Evolutionary conservation across 2,329 filamentous ascomycete species (phyloP), one percentile per base, ranked within the genome.

Genomic region (Aspergillus viridinutans): DNA sequence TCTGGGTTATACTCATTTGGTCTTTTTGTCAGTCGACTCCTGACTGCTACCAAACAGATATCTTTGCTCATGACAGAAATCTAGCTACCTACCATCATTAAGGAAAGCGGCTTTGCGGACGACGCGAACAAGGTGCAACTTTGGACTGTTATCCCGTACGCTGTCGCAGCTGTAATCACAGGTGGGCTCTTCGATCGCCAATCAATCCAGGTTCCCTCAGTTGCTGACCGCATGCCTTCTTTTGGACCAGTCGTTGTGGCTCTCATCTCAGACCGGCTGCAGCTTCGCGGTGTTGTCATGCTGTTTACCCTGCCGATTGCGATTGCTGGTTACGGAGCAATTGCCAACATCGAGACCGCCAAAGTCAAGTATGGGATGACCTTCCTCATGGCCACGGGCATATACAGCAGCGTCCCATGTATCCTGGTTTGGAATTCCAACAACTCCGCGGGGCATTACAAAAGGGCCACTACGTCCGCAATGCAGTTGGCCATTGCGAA

Each of bases 361-460:
- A 76, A 78, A 1, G 76, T 82, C 4, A 81, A 84, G 52, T 88
- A 87, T 62, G 85, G 79, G 42, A 87, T 87, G 83, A 87, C 85
- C 0, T 86, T 86, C 64, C 74, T 89, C 54, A 87, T 88, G 84
- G 83, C 85, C 0, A 82, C 81, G 0, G 86, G 86, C 9, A 78
- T 87, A 67, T 89, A 87, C 66, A 78, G 80, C 49, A 83, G 82
- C 45, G 84, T 88, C 0, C 85, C 86, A 0, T 83, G 81, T 20
- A 81, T 87, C 3, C 73, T 89, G 9, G 85, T 82, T 1, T 89
- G 86, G 85, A 82, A 85, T 59, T 83, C 83, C 2, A 88, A 88
- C 67, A 89, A 89, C 67, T 85, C 82, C 0, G 85, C 85, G 0
- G 85, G 83, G 0, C 86, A 90, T 66, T 89, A 89, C 66, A 90